A percentile compares a stretch with the other conserved stretches of the same genome.
These are phyloP conservation scores for Phytophthora aleatoria DNA, from an alignment of 352 stramenopile genomes.

Conservation along the genomic window DNA sequence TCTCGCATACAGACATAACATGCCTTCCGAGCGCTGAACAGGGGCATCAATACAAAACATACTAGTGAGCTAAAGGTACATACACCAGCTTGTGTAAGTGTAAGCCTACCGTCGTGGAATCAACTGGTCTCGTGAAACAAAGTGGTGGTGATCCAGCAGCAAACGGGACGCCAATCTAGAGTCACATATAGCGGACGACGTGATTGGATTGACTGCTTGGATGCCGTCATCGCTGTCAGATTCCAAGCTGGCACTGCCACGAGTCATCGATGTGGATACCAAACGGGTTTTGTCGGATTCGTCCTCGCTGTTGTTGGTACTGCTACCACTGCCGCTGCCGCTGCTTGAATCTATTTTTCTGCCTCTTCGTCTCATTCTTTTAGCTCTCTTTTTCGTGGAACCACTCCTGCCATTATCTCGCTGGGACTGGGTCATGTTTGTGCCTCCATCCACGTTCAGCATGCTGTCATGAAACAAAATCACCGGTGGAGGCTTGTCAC, in stretches of 20 bases:
- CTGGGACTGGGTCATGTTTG: neutral
- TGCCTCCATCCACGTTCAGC: slow-evolving; percentile 17
- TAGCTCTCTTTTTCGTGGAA: slow-evolving; percentile 28
- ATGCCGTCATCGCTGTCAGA: slow-evolving; percentile 22
- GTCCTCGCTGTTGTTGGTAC: slow-evolving; percentile 35
- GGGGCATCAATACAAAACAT: neutral
- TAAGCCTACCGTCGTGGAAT: slow-evolving; percentile 41
- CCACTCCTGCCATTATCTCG: slow-evolving; percentile 1
- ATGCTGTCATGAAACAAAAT: slow-evolving; percentile 39
- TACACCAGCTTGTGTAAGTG: neutral
- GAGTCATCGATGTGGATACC: slow-evolving; percentile 6
- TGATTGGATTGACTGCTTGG: slow-evolving; percentile 3
- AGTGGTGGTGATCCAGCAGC: slow-evolving; percentile 67
- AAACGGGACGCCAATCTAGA: slow-evolving; percentile 25
- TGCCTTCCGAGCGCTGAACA: slow-evolving; percentile 39
- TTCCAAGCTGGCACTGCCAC: slow-evolving; percentile 12
- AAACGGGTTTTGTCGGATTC: slow-evolving; percentile 6
- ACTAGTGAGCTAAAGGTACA: neutral
- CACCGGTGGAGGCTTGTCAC: slow-evolving; percentile 21
- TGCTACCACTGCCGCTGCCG: slow-evolving; percentile 16
- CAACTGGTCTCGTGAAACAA: slow-evolving; percentile 63
- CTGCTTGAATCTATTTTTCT: slow-evolving; percentile 15
- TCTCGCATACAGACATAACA: slow-evolving; percentile 76
- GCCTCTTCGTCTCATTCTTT: slow-evolving; percentile 19
- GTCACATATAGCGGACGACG: slow-evolving; percentile 5